Percentiles rank a stretch among this genome's conserved stretches.
Evolutionary conservation across 2,329 filamentous ascomycete genomes (phyloP).

Genomic region (Cladosporium halotolerans): DNA sequence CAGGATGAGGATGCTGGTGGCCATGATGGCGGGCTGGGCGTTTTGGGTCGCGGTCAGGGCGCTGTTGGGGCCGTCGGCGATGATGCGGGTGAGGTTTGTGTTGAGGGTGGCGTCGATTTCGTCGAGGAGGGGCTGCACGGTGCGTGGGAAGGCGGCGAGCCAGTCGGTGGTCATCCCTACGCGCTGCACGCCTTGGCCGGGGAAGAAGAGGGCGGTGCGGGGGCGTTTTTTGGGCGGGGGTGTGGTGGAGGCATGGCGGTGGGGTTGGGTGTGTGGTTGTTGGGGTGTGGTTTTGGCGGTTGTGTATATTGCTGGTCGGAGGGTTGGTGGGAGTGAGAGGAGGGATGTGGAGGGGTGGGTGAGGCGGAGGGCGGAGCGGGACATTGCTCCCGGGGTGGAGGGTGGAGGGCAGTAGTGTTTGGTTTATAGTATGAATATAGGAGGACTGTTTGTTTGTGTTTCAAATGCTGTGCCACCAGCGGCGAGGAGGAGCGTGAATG

Average conservation of each 20-base stretch:
- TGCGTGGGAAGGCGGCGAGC: slow-evolving; percentile 77
- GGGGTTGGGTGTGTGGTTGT: slow-evolving; percentile 22
- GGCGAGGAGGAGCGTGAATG: too few relatives aligned
- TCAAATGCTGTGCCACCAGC: too few relatives aligned
- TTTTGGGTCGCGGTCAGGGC: slow-evolving; percentile 75
- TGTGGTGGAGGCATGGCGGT: slow-evolving; percentile 20
- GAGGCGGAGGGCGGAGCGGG: slow-evolving; percentile 5
- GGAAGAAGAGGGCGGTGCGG: slow-evolving; percentile 35
- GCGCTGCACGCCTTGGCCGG: slow-evolving; percentile 33
- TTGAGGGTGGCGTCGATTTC: slow-evolving; percentile 76
- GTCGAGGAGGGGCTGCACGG: slow-evolving; percentile 68
- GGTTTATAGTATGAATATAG: too few relatives aligned
- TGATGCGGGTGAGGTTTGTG: slow-evolving; percentile 68
- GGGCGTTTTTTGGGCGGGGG: slow-evolving; percentile 19
- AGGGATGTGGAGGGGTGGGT: slow-evolving; percentile 15
- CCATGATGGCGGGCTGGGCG: slow-evolving; percentile 94
- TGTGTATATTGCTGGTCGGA: slow-evolving; percentile 23
- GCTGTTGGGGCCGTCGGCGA: slow-evolving; percentile 71
- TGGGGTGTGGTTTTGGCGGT: slow-evolving; percentile 18
- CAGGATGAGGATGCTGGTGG: slow-evolving; percentile 82
- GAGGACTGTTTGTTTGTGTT: too few relatives aligned
- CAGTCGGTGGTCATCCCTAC: slow-evolving; percentile 53
- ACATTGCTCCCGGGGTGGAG: slow-evolving; percentile 5
- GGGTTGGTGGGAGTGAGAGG: slow-evolving; percentile 22
- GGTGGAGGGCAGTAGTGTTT: neutral